phyloP scores from a whole-genome alignment of 192 early-diverging fungal species.

The Backusella sp. region DNA sequence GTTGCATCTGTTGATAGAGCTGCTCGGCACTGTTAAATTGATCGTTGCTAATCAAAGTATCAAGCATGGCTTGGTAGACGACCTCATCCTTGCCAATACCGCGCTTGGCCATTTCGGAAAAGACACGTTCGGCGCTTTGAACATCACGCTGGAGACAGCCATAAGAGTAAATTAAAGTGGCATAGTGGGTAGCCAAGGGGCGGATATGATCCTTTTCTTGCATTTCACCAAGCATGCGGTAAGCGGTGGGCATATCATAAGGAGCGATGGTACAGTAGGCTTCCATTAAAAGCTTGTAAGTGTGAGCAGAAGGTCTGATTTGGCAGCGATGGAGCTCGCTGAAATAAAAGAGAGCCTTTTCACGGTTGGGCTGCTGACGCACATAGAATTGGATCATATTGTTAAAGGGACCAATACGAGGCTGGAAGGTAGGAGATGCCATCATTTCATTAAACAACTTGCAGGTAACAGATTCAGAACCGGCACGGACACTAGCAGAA shows the following conservation, averaged over 20 bases:
- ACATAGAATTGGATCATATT: slow-evolving; percentile 65
- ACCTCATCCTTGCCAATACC: slow-evolving; percentile 45
- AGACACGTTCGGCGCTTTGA: slow-evolving; percentile 38
- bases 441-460: slow-evolving; percentile 50
- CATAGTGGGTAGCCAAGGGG: slow-evolving; percentile 51
- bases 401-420: slow-evolving; percentile 54
- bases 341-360: slow-evolving; percentile 49
- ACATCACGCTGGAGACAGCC: slow-evolving; percentile 52
- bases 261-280: slow-evolving; percentile 52
- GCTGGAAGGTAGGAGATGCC: slow-evolving; percentile 41
- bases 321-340: slow-evolving; percentile 39
- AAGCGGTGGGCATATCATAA: slow-evolving; percentile 54
- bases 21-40: slow-evolving; percentile 41
- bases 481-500: slow-evolving; percentile 52
- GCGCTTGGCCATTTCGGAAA: slow-evolving; percentile 37
- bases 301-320: slow-evolving; percentile 51
- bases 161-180: slow-evolving; percentile 55
- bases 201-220: slow-evolving; percentile 29
- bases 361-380: slow-evolving; percentile 50
- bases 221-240: slow-evolving; percentile 45
- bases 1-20: slow-evolving; percentile 43
- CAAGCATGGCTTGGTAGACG: slow-evolving; percentile 56
- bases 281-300: slow-evolving; percentile 56
- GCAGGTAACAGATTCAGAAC: slow-evolving; percentile 49
- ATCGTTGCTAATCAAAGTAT: slow-evolving; percentile 46